Evolutionary conservation across 352 stramenopile species (phyloP).

Genomic region (Blastocystis sp.): DNA sequence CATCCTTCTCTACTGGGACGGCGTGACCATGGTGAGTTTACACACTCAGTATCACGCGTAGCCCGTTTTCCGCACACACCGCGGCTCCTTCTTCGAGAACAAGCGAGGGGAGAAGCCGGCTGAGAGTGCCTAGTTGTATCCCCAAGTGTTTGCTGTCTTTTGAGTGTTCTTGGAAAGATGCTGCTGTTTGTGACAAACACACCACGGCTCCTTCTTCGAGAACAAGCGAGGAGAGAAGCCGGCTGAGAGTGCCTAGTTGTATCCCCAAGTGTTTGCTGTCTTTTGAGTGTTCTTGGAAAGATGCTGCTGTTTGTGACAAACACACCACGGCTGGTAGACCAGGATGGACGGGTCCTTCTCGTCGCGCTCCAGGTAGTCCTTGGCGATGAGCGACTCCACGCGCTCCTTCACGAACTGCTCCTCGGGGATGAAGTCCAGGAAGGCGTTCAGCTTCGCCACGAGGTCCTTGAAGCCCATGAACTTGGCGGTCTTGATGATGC

Average conservation of each 20-base stretch:
- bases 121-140: no score
- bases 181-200: neutral
- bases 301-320: neutral
- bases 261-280: no score
- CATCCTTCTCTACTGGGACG: slow-evolving; percentile 45
- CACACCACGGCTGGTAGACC: slow-evolving; percentile 55
- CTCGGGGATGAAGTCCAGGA: slow-evolving; percentile 78
- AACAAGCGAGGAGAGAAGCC: slow-evolving; percentile 9
- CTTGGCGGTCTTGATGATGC: slow-evolving; percentile 98
- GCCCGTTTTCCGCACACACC: slow-evolving; percentile 53
- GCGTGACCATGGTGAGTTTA: neutral
- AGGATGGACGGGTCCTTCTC: slow-evolving; percentile 74
- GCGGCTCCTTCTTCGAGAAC: slow-evolving; percentile 42
- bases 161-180: no score
- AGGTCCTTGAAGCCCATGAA: slow-evolving; percentile 88
- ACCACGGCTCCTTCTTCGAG: slow-evolving; percentile 31
- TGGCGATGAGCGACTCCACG: slow-evolving; percentile 83
- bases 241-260: no score
- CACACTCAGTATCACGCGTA: neutral
- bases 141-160: no score
- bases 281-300: no score
- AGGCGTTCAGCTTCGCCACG: slow-evolving; percentile 89
- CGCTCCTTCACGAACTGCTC: slow-evolving; percentile 77
- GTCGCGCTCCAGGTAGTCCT: slow-evolving; percentile 83
- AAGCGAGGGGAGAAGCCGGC: neutral